A percentile compares a stretch with the other conserved stretches of the same genome.
These are phyloP conservation scores for Ampelocalamus luodianensis DNA, from an alignment of 176 grass and related monocot genomes.

Conservation along the genomic window DNA sequence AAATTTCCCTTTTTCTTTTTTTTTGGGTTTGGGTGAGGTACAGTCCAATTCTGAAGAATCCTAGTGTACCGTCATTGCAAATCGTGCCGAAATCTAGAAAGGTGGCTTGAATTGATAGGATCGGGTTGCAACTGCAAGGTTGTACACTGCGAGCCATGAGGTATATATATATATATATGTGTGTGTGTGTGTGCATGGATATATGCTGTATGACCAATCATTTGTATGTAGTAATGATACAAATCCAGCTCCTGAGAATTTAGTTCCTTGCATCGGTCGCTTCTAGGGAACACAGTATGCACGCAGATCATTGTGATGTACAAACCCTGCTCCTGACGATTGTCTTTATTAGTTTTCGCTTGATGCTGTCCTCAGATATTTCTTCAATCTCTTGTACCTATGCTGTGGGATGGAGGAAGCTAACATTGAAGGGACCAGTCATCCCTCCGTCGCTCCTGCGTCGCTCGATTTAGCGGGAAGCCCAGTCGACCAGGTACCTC, in stretches of 20 bases:
- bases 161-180: too few species aligned
- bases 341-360: neutral
- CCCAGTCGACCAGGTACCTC: too few species aligned
- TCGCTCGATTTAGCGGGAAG: neutral
- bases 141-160: too few species aligned
- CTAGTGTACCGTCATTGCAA: too few species aligned
- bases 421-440: conserved; percentile 7
- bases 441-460: neutral
- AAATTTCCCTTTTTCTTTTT: neutral
- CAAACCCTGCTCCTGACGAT: too few species aligned
- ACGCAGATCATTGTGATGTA: too few species aligned
- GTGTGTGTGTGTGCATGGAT: too few species aligned
- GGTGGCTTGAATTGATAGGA: neutral
- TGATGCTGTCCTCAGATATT: neutral
- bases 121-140: neutral
- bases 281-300: too few species aligned
- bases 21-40: neutral
- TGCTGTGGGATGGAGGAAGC: conserved; percentile 61
- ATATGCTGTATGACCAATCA: too few species aligned
- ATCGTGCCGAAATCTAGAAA: neutral
- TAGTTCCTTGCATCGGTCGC: too few species aligned
- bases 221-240: too few species aligned
- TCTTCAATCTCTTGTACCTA: conserved; percentile 37
- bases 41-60: neutral
- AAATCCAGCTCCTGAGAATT: too few species aligned